Percentiles rank a stretch among this genome's conserved stretches.
Evolutionary conservation across 2,329 filamentous ascomycete genomes (phyloP).

Genomic region (Pestalotiopsis fici): DNA sequence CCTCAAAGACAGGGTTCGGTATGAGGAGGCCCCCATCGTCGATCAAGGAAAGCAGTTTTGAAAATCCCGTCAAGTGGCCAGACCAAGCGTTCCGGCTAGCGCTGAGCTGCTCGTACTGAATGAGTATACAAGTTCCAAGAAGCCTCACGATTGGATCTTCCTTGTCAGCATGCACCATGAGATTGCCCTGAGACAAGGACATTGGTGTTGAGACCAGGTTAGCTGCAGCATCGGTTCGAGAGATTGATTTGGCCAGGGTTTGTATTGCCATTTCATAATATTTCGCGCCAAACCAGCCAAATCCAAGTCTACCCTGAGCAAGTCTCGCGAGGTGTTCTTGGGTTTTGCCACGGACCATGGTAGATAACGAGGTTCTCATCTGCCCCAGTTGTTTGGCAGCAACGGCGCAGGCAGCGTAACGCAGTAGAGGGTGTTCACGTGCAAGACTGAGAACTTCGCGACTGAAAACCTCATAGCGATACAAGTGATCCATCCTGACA

Average conservation of each 20-base stretch:
- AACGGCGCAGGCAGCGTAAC: neutral
- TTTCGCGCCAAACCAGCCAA: neutral
- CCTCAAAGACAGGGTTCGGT: neutral
- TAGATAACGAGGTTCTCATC: neutral
- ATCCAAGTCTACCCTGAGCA: neutral
- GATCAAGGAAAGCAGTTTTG: neutral
- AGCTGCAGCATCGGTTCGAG: neutral
- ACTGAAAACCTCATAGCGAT: neutral
- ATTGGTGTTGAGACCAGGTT: neutral
- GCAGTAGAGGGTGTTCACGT: neutral
- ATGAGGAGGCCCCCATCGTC: neutral
- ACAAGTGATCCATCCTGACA: neutral
- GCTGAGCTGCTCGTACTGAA: neutral
- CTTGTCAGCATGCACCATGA: neutral
- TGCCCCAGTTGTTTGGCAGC: neutral
- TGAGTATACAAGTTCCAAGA: neutral
- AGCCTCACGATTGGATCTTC: neutral
- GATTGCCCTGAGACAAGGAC: neutral
- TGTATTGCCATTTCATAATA: neutral
- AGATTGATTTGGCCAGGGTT: neutral
- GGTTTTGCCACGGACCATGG: neutral
- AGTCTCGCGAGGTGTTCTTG: neutral
- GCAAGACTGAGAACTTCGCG: neutral
- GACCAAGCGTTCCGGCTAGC: neutral
- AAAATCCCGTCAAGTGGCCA: neutral